Evolutionary conservation across 371 early-diverging fungal genomes (phyloP).

Genomic region (Haplosporangium sp.): DNA sequence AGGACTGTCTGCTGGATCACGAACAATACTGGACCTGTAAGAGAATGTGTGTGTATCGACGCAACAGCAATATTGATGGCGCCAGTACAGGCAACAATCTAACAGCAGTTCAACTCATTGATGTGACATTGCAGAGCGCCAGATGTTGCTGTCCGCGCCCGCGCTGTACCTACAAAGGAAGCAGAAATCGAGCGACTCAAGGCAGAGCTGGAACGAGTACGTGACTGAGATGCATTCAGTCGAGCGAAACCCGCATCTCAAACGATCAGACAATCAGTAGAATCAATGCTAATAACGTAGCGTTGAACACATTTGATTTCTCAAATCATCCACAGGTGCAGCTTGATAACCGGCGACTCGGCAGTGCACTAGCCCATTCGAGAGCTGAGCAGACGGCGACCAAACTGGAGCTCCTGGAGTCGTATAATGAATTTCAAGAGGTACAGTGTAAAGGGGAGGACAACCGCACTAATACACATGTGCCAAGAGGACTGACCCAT

Average conservation of each 20-base stretch:
- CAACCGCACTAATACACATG: not conserved
- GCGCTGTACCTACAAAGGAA: conserved; percentile 47
- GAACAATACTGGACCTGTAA: conserved; percentile 38
- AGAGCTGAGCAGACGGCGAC: conserved; percentile 34
- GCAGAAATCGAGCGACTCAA: conserved; percentile 49
- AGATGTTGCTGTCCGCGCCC: conserved; percentile 45
- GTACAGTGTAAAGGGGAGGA: conserved; percentile 5
- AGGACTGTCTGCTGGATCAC: conserved; percentile 41
- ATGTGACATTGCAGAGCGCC: conserved; percentile 16
- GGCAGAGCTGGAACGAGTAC: conserved; percentile 39
- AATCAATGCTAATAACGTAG: not conserved
- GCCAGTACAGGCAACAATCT: not conserved
- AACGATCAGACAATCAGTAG: not conserved
- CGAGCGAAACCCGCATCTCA: no score
- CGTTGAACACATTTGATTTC: not conserved
- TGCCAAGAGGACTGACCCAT: not conserved
- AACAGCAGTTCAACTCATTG: not conserved
- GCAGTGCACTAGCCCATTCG: conserved; percentile 34
- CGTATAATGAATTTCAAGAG: conserved; percentile 42
- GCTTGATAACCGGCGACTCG: conserved; percentile 44
- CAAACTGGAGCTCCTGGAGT: conserved; percentile 29
- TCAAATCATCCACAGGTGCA: conserved; percentile 16
- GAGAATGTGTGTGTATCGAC: not conserved
- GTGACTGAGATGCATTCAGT: not conserved
- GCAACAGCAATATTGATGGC: not conserved